Conservation (phyloP, 139 green algal species). For the Pleodorina starrii region DNA sequence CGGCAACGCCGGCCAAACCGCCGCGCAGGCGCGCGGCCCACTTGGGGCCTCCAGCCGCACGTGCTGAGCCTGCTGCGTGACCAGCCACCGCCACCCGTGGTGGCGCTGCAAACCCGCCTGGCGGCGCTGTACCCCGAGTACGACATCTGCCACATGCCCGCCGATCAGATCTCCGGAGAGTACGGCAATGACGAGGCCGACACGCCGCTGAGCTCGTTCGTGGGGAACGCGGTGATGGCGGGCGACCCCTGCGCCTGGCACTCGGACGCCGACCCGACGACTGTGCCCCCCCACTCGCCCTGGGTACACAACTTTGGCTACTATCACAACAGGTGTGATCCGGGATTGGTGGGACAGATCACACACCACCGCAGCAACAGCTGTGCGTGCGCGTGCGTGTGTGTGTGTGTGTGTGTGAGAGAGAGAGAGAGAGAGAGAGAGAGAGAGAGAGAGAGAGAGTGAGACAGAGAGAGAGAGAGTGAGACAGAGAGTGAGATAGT, state of each 20-base stretch:
- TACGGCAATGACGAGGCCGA: background rate
- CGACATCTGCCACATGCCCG: conserved; percentile 55
- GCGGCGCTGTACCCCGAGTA: conserved; percentile 60
- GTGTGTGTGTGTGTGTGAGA: background rate
- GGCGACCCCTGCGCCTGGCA: conserved; percentile 84
- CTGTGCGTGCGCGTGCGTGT: background rate
- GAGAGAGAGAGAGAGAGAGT: background rate
- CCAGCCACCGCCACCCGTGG: conserved; percentile 41
- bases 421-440: background rate
- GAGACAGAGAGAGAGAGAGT: background rate
- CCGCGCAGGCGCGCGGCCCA: conserved; percentile 45
- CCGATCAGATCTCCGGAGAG: conserved; percentile 21
- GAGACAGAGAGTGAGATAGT: too few relatives aligned
- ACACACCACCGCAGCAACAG: too few relatives aligned
- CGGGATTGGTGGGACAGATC: too few relatives aligned
- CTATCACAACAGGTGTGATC: conserved; percentile 77
- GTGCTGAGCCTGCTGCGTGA: conserved; percentile 33
- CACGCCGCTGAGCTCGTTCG: conserved; percentile 36
- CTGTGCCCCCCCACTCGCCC: conserved; percentile 66
- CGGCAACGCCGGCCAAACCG: too few relatives aligned
- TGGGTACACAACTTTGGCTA: conserved; percentile 75
- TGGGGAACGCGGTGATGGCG: conserved; percentile 77
- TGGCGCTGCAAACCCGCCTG: conserved; percentile 57
- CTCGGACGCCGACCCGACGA: conserved; percentile 83
- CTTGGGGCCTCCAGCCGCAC: conserved; percentile 54